Evolutionary conservation across 306 rosid species (phyloP).

Genomic region (Phaseolus lunatus): DNA sequence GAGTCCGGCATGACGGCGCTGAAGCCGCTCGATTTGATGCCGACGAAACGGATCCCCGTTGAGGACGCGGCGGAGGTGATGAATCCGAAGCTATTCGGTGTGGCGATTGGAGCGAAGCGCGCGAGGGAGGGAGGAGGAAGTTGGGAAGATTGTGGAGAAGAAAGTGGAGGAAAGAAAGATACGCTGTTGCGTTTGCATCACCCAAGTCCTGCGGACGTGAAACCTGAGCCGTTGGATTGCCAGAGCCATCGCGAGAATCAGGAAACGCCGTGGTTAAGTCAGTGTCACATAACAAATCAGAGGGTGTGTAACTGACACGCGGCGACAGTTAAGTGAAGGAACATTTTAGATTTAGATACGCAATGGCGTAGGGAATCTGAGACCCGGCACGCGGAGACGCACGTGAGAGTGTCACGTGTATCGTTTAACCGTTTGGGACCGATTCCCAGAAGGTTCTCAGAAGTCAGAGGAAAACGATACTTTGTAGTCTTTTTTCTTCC

Average conservation of each 20-base stretch:
- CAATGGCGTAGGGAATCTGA: slow-evolving; percentile 46
- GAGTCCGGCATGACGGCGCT: slow-evolving; percentile 47
- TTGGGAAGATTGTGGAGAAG: slow-evolving; percentile 30
- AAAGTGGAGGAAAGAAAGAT: slow-evolving; percentile 49
- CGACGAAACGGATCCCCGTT: slow-evolving; percentile 47
- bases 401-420: slow-evolving; percentile 64
- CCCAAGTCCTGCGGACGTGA: slow-evolving; percentile 47
- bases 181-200: slow-evolving; percentile 57
- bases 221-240: slow-evolving; percentile 67
- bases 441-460: slow-evolving; percentile 67
- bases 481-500: slow-evolving; percentile 12
- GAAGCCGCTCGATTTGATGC: slow-evolving; percentile 69
- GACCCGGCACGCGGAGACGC: slow-evolving; percentile 56
- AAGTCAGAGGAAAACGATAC: slow-evolving; percentile 38
- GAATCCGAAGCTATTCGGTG: slow-evolving; percentile 74
- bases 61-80: slow-evolving; percentile 30
- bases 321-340: not conserved
- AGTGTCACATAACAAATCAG: slow-evolving; percentile 56
- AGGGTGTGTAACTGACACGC: slow-evolving; percentile 63
- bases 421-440: slow-evolving; percentile 58
- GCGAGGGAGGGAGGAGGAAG: slow-evolving; percentile 52
- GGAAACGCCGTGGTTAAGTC: slow-evolving; percentile 65
- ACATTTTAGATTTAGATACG: slow-evolving; percentile 28
- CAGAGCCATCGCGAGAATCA: slow-evolving; percentile 44
- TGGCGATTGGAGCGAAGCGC: slow-evolving; percentile 69